These are phyloP conservation scores for Candida ulmi DNA, from an alignment of 805 yeast species.

Conservation along the genomic window DNA sequence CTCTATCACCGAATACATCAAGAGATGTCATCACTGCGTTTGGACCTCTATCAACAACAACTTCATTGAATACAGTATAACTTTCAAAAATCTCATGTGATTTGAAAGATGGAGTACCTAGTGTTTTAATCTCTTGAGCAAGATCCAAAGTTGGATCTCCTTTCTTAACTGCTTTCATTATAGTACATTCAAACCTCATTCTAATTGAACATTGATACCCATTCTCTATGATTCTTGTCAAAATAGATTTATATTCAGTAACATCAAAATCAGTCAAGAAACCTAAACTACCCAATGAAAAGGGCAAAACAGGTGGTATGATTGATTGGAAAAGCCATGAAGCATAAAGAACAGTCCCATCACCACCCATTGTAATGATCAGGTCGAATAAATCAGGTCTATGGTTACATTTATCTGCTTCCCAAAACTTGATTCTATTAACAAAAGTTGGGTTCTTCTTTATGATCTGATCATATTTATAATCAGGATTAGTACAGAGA, in stretches of 20 bases:
- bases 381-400: conserved; percentile 42
- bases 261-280: conserved; percentile 53
- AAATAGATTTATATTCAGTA: conserved; percentile 27
- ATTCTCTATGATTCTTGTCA: conserved; percentile 30
- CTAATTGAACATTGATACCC: conserved; percentile 44
- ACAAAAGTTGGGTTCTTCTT: conserved; percentile 4
- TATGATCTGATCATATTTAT: conserved; percentile 7
- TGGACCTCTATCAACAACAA: conserved; percentile 48
- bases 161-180: conserved; percentile 28
- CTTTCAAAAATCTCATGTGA: conserved; percentile 27
- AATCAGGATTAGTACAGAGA: conserved; percentile 5
- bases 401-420: conserved; percentile 18
- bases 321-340: conserved; percentile 52
- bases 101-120: conserved; percentile 15
- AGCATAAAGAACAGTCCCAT: conserved; percentile 64
- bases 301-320: conserved; percentile 64
- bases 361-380: conserved; percentile 64
- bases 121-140: conserved; percentile 19
- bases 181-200: conserved; percentile 46
- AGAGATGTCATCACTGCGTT: conserved; percentile 45
- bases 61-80: conserved; percentile 43
- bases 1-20: conserved; percentile 43
- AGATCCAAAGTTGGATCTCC: conserved; percentile 11
- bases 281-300: conserved; percentile 62
- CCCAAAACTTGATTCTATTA: conserved; percentile 19